Percentiles rank a stretch among this genome's conserved stretches.
Conservation (phyloP, 768 basidiomycete genomes). For the Russula abietina region DNA sequence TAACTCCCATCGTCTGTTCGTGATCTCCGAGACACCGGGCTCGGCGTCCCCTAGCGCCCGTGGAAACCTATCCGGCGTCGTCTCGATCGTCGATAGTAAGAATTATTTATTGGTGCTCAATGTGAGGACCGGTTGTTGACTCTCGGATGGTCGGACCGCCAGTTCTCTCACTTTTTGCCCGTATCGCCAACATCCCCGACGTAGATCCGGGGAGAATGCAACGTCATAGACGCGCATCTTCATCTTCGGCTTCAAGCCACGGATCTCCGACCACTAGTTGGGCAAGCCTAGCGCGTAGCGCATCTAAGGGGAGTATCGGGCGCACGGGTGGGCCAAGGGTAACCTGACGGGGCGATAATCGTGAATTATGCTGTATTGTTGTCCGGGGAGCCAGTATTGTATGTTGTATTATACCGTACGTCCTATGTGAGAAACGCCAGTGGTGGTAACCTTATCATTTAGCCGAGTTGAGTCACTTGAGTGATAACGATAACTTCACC, state of each 20-base stretch:
- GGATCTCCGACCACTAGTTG: slow-evolving; percentile 21
- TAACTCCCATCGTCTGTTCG: slow-evolving; percentile 73
- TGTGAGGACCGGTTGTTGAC: background rate
- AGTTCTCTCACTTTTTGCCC: slow-evolving; percentile 80
- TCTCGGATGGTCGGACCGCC: background rate
- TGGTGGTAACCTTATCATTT: background rate
- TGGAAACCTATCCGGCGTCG: slow-evolving; percentile 62
- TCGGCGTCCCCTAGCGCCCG: slow-evolving; percentile 41
- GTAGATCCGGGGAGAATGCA: slow-evolving; percentile 76
- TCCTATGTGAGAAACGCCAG: background rate
- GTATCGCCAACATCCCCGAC: slow-evolving; percentile 61
- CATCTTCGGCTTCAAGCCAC: slow-evolving; percentile 56
- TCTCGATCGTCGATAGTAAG: slow-evolving; percentile 75
- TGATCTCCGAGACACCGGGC: slow-evolving; percentile 54
- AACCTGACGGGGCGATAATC: background rate
- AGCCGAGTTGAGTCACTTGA: background rate
- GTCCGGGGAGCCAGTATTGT: background rate
- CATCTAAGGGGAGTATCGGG: slow-evolving; percentile 19
- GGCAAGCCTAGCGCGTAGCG: slow-evolving; percentile 14
- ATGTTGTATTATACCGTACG: background rate
- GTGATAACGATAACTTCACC: too few relatives aligned
- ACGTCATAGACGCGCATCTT: slow-evolving; percentile 73
- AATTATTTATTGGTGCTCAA: slow-evolving; percentile 27
- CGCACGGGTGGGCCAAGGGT: background rate
- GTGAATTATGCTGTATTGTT: background rate